phyloP scores from a whole-genome alignment of 352 stramenopile genomes.

The Lagenidium giganteum region DNA sequence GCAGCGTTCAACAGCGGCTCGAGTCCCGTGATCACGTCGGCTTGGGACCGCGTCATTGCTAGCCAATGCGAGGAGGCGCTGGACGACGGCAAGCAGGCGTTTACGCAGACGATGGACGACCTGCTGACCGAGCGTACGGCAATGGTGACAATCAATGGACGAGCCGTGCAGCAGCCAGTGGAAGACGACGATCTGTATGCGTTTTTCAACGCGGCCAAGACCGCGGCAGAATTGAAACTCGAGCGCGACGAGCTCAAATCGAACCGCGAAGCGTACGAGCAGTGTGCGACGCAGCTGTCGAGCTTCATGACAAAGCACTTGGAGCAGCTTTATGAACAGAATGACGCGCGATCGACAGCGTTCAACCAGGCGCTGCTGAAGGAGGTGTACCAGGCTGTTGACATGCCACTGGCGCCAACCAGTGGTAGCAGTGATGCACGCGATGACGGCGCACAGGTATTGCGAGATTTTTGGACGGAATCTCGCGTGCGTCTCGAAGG shows the following conservation, averaged over 20 bases:
- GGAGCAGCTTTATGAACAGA: slow-evolving; percentile 21
- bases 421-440: slow-evolving; percentile 3
- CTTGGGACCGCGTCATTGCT: slow-evolving; percentile 79
- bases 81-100: slow-evolving; percentile 45
- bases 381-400: slow-evolving; percentile 24
- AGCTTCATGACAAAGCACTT: slow-evolving; percentile 40
- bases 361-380: slow-evolving; percentile 48
- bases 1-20: slow-evolving; percentile 61
- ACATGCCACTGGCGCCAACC: slow-evolving; percentile 1
- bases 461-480: slow-evolving; percentile 31
- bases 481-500: slow-evolving; percentile 30
- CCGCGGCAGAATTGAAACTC: slow-evolving; percentile 29
- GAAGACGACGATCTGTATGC: slow-evolving; percentile 28
- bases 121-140: slow-evolving; percentile 23
- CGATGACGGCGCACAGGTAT: slow-evolving; percentile 25
- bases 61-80: slow-evolving; percentile 59
- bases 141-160: slow-evolving; percentile 25
- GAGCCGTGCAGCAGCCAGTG: slow-evolving; percentile 19
- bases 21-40: slow-evolving; percentile 72
- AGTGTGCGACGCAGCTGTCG: slow-evolving; percentile 39
- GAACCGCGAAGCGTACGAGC: slow-evolving; percentile 29
- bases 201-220: slow-evolving; percentile 28
- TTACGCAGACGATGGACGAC: slow-evolving; percentile 27
- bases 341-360: slow-evolving; percentile 25
- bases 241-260: slow-evolving; percentile 31